These are phyloP conservation scores for Amaranthus tricolor DNA, from an alignment of 179 eudicot genomes.

Conservation along the genomic window DNA sequence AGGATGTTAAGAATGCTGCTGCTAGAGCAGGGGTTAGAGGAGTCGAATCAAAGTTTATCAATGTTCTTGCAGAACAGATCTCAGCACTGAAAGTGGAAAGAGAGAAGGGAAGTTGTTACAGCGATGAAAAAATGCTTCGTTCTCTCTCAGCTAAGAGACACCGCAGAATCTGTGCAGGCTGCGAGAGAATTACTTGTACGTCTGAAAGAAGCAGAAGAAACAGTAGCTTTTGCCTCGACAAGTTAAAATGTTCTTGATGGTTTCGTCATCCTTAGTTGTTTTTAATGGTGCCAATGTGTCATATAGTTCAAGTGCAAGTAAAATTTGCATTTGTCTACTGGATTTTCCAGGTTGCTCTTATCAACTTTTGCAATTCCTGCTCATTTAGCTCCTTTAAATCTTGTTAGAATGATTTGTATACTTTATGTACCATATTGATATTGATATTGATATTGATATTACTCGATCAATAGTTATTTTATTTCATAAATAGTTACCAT, in stretches of 20 bases:
- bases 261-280: neutral
- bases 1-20: conserved; percentile 88
- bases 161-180: conserved; percentile 95
- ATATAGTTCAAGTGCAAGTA: too few species aligned
- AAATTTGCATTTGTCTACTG: too few species aligned
- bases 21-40: conserved; percentile 78
- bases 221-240: conserved; percentile 75
- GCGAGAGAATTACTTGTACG: conserved; percentile 94
- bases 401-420: too few species aligned
- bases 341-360: too few species aligned
- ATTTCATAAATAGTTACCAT: too few species aligned
- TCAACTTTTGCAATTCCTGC: too few species aligned
- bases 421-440: too few species aligned
- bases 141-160: conserved; percentile 92
- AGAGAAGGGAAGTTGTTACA: conserved; percentile 74
- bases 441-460: too few species aligned
- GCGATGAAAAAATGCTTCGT: conserved; percentile 85
- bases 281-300: too few species aligned
- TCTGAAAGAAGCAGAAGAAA: conserved; percentile 93
- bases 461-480: too few species aligned
- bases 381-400: too few species aligned
- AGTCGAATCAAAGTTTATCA: conserved; percentile 80
- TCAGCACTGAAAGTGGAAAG: conserved; percentile 82
- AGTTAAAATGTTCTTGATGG: conserved; percentile 15
- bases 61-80: conserved; percentile 82